A percentile compares a stretch with the other conserved stretches of the same genome.
Evolutionary conservation across 2,329 filamentous ascomycete species (phyloP).

Genomic region (Fusarium secorum): DNA sequence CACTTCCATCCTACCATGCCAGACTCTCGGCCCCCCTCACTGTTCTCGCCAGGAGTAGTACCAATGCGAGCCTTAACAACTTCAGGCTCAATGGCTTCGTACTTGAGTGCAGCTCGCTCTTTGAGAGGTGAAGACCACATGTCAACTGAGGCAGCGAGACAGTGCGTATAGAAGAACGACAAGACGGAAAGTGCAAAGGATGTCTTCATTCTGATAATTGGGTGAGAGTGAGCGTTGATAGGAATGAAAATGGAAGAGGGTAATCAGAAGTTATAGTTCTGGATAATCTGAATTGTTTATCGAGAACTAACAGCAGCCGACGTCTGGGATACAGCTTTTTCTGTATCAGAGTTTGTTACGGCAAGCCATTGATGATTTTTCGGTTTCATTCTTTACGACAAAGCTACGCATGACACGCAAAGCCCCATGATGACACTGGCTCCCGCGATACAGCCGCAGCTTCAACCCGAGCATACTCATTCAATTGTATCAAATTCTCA

Average conservation of each 20-base stretch:
- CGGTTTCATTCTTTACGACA: not conserved
- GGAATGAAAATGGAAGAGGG: not conserved
- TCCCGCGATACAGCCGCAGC: constrained; percentile 23
- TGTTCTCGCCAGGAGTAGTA: constrained; percentile 29
- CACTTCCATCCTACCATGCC: constrained; percentile 23
- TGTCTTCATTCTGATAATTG: constrained; percentile 30
- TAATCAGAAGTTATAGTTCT: not conserved
- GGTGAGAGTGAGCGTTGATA: not conserved
- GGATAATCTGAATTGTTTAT: not conserved
- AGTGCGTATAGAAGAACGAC: constrained; percentile 16
- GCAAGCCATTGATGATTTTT: not conserved
- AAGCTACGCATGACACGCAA: constrained; percentile 26
- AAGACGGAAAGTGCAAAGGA: constrained; percentile 9
- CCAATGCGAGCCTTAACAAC: constrained; percentile 35
- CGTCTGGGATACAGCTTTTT: constrained; percentile 9
- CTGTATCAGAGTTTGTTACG: constrained; percentile 14
- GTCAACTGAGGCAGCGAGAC: constrained; percentile 34
- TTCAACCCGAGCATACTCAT: constrained; percentile 8
- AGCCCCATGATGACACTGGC: constrained; percentile 23
- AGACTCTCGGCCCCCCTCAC: constrained; percentile 16
- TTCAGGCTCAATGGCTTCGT: constrained; percentile 30
- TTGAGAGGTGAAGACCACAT: constrained; percentile 33
- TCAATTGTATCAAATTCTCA: constrained; percentile 5
- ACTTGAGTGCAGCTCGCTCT: constrained; percentile 15
- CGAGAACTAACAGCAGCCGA: constrained; percentile 2